phyloP scores from a whole-genome alignment of 1,284 basidiomycete species.

The Cutaneotrichosporon sp. region DNA sequence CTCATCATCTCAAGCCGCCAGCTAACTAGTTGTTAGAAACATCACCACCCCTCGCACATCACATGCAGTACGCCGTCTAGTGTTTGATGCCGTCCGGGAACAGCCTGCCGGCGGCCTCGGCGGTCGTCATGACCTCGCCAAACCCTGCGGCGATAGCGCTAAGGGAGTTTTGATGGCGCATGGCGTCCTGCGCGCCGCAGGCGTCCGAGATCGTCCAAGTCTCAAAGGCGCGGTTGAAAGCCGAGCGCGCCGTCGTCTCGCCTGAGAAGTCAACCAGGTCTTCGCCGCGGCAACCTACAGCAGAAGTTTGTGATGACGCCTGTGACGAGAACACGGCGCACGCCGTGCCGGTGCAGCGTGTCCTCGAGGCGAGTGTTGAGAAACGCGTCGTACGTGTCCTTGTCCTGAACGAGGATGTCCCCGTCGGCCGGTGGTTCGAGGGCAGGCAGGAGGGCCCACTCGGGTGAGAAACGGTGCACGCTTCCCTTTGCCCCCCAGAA shows the following conservation, averaged over 20 bases:
- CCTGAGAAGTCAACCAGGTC: not conserved
- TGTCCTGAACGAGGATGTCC: constrained; percentile 3
- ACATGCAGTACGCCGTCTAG: no score
- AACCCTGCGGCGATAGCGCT: constrained; percentile 1
- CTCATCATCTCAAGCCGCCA: no score
- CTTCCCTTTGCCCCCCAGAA: not conserved
- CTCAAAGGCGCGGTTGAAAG: constrained; percentile 9
- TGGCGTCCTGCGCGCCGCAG: not conserved
- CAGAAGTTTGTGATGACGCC: constrained; percentile 9
- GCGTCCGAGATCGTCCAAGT: constrained; percentile 5
- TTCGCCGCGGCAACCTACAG: not conserved
- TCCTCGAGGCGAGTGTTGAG: constrained; percentile 6
- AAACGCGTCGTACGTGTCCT: constrained; percentile 11
- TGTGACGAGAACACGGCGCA: not conserved
- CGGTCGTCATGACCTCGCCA: constrained; percentile 1
- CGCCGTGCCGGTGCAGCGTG: not conserved
- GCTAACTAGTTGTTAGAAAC: no score
- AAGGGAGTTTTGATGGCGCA: not conserved
- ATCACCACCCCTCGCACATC: no score
- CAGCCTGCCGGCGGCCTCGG: not conserved
- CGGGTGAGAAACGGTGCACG: not conserved
- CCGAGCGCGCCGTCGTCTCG: constrained; percentile 8
- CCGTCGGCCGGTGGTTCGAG: not conserved
- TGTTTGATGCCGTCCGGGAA: no score
- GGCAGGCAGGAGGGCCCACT: not conserved